Conservation (phyloP, 2,329 filamentous ascomycete genomes). For the Drechslerella coelobrocha region DNA sequence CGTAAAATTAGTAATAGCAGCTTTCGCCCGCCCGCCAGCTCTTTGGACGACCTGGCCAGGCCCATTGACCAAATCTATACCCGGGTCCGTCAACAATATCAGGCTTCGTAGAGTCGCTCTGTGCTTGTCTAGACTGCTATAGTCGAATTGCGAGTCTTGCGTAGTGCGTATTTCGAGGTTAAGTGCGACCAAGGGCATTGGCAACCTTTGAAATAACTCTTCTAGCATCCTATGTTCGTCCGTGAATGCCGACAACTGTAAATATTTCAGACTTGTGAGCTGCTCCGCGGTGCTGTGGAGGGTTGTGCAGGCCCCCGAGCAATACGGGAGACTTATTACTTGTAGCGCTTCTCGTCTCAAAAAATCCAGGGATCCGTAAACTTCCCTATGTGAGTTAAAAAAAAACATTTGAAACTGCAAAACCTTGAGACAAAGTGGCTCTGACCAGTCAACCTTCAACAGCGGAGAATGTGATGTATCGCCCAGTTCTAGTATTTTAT, state of each 20-base stretch:
- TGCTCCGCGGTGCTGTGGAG: background rate
- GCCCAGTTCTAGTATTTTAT: background rate
- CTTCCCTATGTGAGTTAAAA: background rate
- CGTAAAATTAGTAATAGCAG: background rate
- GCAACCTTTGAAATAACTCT: background rate
- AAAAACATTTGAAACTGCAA: background rate
- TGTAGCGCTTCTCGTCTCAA: background rate
- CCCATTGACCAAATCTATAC: background rate
- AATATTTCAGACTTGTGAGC: background rate
- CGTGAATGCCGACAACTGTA: background rate
- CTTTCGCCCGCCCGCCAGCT: background rate
- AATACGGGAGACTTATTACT: background rate
- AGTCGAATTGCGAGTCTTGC: background rate
- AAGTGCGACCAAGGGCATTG: background rate
- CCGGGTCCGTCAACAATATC: background rate
- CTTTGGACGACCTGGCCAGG: background rate
- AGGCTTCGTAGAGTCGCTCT: background rate
- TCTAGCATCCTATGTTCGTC: background rate
- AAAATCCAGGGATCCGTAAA: background rate
- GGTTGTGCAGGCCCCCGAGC: background rate
- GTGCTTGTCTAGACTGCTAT: background rate
- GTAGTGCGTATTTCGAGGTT: background rate
- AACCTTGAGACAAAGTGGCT: background rate
- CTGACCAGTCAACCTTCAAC: background rate
- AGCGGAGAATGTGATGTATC: background rate